Conservation (phyloP, 148 eudicot species). For the Diospyros lotus region DNA sequence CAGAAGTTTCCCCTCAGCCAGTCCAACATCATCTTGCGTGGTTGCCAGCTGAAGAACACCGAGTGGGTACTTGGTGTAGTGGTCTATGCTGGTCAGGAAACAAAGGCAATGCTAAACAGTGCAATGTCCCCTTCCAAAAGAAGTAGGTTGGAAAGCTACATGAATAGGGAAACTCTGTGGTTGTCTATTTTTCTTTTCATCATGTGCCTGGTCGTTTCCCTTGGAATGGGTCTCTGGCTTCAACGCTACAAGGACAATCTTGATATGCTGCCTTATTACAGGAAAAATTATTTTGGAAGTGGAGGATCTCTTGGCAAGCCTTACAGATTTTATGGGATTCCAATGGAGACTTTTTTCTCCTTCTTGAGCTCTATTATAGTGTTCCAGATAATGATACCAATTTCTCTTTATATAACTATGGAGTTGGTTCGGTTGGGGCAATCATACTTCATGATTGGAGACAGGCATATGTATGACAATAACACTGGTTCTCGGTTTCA, state of each 20-base stretch:
- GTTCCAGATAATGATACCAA: conserved; percentile 98
- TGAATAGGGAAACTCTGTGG: conserved; percentile 93
- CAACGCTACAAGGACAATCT: conserved; percentile 55
- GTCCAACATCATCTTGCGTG: conserved; percentile 90
- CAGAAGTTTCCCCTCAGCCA: conserved; percentile 73
- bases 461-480: conserved; percentile 70
- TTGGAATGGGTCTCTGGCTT: conserved; percentile 92
- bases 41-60: conserved; percentile 95
- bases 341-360: conserved; percentile 86
- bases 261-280: conserved; percentile 81
- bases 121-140: conserved; percentile 85
- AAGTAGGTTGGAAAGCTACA: conserved; percentile 81
- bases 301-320: conserved; percentile 41
- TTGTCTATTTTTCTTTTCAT: conserved; percentile 78
- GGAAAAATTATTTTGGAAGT: conserved; percentile 56
- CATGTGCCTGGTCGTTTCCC: conserved; percentile 81
- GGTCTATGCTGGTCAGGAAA: conserved; percentile 97
- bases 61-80: conserved; percentile 89
- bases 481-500: conserved; percentile 71
- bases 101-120: conserved; percentile 96
- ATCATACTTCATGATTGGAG: conserved; percentile 96
- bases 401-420: conserved; percentile 89
- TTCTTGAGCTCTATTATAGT: conserved; percentile 91
- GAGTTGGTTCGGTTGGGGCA: conserved; percentile 96
- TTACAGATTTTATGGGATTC: conserved; percentile 77